Evolutionary conservation across 257 asterid genomes (phyloP).

Genomic region (Salvia rosmarinus): DNA sequence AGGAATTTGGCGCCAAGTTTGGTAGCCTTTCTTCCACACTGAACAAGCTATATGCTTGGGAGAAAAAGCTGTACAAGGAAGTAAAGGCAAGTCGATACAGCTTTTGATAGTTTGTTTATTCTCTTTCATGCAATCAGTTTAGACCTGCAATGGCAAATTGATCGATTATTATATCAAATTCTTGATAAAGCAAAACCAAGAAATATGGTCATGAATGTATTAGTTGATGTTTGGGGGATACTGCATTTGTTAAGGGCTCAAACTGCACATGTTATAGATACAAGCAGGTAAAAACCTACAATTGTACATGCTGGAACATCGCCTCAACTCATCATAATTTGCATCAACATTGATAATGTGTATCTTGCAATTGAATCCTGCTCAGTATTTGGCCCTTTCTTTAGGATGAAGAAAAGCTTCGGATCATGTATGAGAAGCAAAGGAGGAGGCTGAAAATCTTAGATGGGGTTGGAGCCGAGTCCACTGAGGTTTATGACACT

Average conservation of each 20-base stretch:
- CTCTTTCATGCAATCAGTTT: background rate
- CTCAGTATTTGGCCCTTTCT: slow-evolving; percentile 50
- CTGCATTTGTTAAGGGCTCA: background rate
- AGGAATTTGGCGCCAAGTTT: slow-evolving; percentile 46
- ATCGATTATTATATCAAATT: background rate
- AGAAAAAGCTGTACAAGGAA: slow-evolving; percentile 87
- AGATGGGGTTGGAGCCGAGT: slow-evolving; percentile 75
- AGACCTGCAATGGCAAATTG: background rate
- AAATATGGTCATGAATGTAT: background rate
- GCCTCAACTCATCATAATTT: background rate
- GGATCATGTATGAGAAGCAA: slow-evolving; percentile 71
- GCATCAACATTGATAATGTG: slow-evolving; percentile 18
- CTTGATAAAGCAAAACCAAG: background rate
- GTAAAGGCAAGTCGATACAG: slow-evolving; percentile 67
- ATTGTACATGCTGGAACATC: background rate
- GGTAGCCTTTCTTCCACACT: slow-evolving; percentile 73
- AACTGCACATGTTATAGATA: background rate
- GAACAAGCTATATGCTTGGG: slow-evolving; percentile 86
- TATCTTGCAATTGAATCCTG: slow-evolving; percentile 39
- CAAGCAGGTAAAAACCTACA: background rate
- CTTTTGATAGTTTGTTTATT: slow-evolving; percentile 22
- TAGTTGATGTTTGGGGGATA: background rate
- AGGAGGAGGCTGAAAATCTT: slow-evolving; percentile 62
- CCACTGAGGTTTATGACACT: slow-evolving; percentile 70
- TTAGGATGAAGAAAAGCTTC: slow-evolving; percentile 87